A percentile compares a stretch with the other conserved stretches of the same genome.
phyloP scores from a whole-genome alignment of 2,329 filamentous ascomycete species.

The Fusarium sulawesiense region DNA sequence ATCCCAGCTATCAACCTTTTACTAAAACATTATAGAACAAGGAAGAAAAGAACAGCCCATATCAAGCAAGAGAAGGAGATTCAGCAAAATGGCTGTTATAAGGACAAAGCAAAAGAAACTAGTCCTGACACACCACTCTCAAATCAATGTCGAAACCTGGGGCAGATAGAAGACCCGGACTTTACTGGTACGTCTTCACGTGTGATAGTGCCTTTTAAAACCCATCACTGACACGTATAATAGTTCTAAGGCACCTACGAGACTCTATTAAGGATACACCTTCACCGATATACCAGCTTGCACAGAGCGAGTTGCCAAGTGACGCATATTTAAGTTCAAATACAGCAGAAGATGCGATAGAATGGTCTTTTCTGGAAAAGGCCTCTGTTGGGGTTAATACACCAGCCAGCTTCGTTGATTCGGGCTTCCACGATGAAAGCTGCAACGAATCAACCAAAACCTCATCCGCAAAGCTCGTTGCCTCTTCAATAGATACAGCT shows the following conservation, averaged over 20 bases:
- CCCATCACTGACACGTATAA: background rate
- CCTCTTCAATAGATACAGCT: rapidly evolving
- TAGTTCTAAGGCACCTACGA: background rate
- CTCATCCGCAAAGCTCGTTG: background rate
- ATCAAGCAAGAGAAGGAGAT: background rate
- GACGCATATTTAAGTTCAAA: background rate
- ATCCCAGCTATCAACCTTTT: no score
- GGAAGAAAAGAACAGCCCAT: background rate
- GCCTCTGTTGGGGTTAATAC: background rate
- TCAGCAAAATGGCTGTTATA: background rate
- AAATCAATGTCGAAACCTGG: rapidly evolving
- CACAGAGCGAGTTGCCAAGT: background rate
- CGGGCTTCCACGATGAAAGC: background rate
- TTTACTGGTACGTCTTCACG: background rate
- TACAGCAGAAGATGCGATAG: background rate
- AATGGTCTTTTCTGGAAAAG: background rate
- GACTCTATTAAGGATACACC: background rate
- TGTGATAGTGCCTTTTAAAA: rapidly evolving
- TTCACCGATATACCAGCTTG: background rate
- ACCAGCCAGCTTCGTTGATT: background rate
- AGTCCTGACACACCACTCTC: rapidly evolving
- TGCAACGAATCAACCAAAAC: background rate
- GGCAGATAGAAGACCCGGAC: background rate
- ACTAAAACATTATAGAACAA: background rate
- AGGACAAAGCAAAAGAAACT: background rate